These are phyloP conservation scores for Chaetoceros muelleri DNA, from an alignment of 108 stramenopile genomes.

Conservation along the genomic window DNA sequence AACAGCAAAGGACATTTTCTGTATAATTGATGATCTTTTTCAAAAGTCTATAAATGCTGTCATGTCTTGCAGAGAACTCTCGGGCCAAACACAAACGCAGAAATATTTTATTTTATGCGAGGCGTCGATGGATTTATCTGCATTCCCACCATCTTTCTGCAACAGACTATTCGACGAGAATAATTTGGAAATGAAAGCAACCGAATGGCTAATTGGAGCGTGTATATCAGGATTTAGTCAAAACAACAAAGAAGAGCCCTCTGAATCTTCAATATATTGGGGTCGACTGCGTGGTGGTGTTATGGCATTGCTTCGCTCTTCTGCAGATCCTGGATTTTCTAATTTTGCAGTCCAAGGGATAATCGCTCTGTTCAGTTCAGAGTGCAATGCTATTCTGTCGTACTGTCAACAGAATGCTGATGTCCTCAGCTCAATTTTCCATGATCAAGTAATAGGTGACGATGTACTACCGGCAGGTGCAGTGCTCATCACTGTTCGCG, in stretches of 20 bases:
- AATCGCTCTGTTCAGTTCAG: slow-evolving; percentile 30
- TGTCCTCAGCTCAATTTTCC: slow-evolving; percentile 41
- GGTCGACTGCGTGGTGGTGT: slow-evolving; percentile 56
- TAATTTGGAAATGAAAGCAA: background rate
- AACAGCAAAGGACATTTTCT: slow-evolving; percentile 4
- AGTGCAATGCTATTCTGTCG: slow-evolving; percentile 35
- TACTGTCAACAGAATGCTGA: slow-evolving; percentile 37
- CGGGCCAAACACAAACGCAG: slow-evolving; percentile 11
- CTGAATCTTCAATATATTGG: slow-evolving; percentile 33
- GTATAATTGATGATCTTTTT: slow-evolving; percentile 9
- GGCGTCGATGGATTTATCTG: slow-evolving; percentile 8
- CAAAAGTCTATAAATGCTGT: slow-evolving; percentile 10
- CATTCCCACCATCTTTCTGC: background rate
- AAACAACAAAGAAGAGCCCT: background rate
- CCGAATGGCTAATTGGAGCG: slow-evolving; percentile 12
- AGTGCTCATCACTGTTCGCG: slow-evolving; percentile 27
- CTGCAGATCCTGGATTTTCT: slow-evolving; percentile 28
- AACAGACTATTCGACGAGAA: background rate
- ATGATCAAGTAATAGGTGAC: slow-evolving; percentile 50
- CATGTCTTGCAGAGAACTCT: background rate
- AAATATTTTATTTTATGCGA: background rate
- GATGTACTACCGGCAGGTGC: slow-evolving; percentile 53
- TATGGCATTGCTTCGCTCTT: slow-evolving; percentile 25
- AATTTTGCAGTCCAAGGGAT: slow-evolving; percentile 16
- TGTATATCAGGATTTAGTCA: slow-evolving; percentile 6